Percentiles rank a stretch among this genome's conserved stretches.
These are phyloP conservation scores for Hypoxylon sp. DNA, from an alignment of 2,329 filamentous ascomycete species.

Conservation along the genomic window DNA sequence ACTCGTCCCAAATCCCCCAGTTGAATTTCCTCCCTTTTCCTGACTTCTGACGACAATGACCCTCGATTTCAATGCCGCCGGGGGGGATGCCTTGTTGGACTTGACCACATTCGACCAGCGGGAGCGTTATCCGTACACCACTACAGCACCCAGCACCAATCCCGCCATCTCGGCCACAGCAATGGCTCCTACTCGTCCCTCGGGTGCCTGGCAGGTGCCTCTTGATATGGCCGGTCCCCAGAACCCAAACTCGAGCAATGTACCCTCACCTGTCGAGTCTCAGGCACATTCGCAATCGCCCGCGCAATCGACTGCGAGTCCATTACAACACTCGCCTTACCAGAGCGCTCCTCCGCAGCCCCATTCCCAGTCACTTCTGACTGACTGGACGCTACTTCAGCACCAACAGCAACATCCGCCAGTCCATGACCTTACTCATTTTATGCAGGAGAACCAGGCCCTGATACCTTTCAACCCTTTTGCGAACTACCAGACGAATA, in stretches of 20 bases:
- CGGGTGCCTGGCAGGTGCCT: slow-evolving; percentile 65
- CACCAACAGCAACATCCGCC: slow-evolving; percentile 65
- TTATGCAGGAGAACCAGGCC: slow-evolving; percentile 69
- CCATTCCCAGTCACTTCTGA: slow-evolving; percentile 64
- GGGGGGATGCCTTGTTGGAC: slow-evolving; percentile 73
- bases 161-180: slow-evolving; percentile 57
- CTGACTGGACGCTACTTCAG: slow-evolving; percentile 74
- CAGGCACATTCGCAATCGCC: slow-evolving; percentile 63
- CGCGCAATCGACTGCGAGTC: slow-evolving; percentile 67
- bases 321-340: slow-evolving; percentile 69
- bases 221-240: slow-evolving; percentile 67
- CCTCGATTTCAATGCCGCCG: slow-evolving; percentile 72
- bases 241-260: slow-evolving; percentile 61
- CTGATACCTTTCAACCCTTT: slow-evolving; percentile 71
- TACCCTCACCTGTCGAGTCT: slow-evolving; percentile 67
- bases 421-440: slow-evolving; percentile 65
- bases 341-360: slow-evolving; percentile 64
- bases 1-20: slow-evolving; percentile 58
- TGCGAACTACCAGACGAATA: slow-evolving; percentile 67
- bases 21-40: slow-evolving; percentile 55
- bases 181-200: slow-evolving; percentile 60
- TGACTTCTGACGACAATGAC: slow-evolving; percentile 64
- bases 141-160: slow-evolving; percentile 59
- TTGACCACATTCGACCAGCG: slow-evolving; percentile 71
- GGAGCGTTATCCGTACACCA: slow-evolving; percentile 69